These are phyloP conservation scores for Penicillium paxilli DNA, from an alignment of 495 filamentous ascomycete genomes.

Conservation along the genomic window DNA sequence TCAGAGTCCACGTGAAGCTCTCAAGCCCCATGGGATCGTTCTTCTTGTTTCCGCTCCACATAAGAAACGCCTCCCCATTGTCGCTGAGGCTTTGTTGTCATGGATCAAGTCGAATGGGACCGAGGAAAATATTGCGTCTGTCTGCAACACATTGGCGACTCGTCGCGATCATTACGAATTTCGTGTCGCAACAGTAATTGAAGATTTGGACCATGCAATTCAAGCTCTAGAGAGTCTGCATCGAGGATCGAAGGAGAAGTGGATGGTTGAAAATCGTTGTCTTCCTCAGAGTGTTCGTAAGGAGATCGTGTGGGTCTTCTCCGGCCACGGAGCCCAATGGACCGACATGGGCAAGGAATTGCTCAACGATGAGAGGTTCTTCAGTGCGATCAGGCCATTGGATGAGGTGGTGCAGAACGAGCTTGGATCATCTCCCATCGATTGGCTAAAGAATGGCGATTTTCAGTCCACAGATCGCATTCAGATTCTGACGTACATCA, in stretches of 20 bases:
- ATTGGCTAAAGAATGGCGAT: slow-evolving; percentile 25
- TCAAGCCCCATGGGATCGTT: neutral
- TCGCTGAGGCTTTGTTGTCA: neutral
- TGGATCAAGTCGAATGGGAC: neutral
- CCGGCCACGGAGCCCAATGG: slow-evolving; percentile 68
- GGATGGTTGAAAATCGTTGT: slow-evolving; percentile 1
- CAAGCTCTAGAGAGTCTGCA: neutral
- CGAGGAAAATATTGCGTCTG: slow-evolving; percentile 11
- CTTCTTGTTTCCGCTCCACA: slow-evolving; percentile 34
- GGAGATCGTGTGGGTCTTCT: slow-evolving; percentile 29
- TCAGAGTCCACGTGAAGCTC: neutral
- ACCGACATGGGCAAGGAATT: slow-evolving; percentile 53
- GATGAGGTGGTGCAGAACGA: slow-evolving; percentile 21
- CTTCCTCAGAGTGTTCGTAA: neutral
- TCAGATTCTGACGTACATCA: slow-evolving; percentile 32
- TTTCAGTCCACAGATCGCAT: slow-evolving; percentile 27
- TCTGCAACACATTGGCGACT: slow-evolving; percentile 24
- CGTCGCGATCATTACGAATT: slow-evolving; percentile 29
- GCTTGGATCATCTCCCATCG: slow-evolving; percentile 30
- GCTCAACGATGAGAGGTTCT: slow-evolving; percentile 4
- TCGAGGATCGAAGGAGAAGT: neutral
- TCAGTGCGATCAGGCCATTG: neutral
- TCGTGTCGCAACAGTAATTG: slow-evolving; percentile 21
- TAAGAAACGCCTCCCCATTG: slow-evolving; percentile 28
- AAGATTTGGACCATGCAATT: slow-evolving; percentile 10